Conservation (phyloP, 345 rosid species). For the Eucalyptus marginata region DNA sequence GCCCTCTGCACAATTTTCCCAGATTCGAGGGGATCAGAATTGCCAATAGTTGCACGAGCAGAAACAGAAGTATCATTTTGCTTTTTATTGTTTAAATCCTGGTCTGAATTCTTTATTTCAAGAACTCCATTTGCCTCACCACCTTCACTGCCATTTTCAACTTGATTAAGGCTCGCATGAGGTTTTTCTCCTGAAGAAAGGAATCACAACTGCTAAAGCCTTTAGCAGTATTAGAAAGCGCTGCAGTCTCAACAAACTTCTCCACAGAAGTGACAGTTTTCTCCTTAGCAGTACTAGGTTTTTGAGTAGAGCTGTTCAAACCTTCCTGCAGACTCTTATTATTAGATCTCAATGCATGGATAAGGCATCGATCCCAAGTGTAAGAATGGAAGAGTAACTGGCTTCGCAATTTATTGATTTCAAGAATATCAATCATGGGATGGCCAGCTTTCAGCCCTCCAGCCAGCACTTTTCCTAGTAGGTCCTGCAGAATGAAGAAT, state of each 20-base stretch:
- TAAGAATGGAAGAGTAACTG: constrained; percentile 65
- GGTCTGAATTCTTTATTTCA: constrained; percentile 15
- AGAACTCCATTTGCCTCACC: neutral
- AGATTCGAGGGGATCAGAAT: constrained; percentile 22
- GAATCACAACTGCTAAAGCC: constrained; percentile 27
- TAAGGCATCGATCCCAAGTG: constrained; percentile 78
- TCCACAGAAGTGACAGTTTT: constrained; percentile 31
- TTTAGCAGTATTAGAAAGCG: constrained; percentile 17
- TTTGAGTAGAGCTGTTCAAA: constrained; percentile 12
- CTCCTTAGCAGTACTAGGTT: neutral
- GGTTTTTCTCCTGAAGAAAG: constrained; percentile 15
- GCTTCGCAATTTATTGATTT: constrained; percentile 68
- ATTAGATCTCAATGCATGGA: constrained; percentile 37
- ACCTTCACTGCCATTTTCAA: constrained; percentile 3
- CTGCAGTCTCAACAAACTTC: constrained; percentile 32
- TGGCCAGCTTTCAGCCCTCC: constrained; percentile 33
- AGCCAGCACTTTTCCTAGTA: constrained; percentile 26
- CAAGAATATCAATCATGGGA: constrained; percentile 68
- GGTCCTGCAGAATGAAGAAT: constrained; percentile 32
- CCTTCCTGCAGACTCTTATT: constrained; percentile 26
- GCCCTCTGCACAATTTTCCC: constrained; percentile 25
- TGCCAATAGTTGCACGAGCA: constrained; percentile 10
- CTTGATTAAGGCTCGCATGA: constrained; percentile 15
- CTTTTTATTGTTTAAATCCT: constrained; percentile 10
- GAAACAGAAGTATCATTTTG: constrained; percentile 17